Evolutionary conservation across 2,329 filamentous ascomycete genomes (phyloP), one percentile per base, ranked within the genome.

Genomic region (Hymenoscyphus repandus): DNA sequence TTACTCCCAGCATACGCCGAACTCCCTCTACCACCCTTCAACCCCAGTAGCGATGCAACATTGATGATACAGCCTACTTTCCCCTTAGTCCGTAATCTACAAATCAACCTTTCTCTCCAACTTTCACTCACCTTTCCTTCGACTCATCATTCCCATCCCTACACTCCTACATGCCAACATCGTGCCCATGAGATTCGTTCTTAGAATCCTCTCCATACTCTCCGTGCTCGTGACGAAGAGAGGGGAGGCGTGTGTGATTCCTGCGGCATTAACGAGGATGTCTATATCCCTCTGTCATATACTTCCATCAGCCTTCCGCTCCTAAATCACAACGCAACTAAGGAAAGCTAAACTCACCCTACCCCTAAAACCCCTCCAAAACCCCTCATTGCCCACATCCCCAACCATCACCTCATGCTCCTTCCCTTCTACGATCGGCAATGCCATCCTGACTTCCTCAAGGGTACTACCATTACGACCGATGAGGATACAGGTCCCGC

Each of bases 231-330:
- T 81, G 9, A 74, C 72, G 40, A 80, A 70, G n/a, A 93, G 74
- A 1, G 89, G 72, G 0, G 75, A 78, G 11, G 75, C 76, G 58
- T 90, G 82, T 0, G 84, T 75, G 18, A 90, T 73, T 9, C 90
- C 90, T 0, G 90, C 90, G 22, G 87, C 86, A 64, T 95, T 95
- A 56, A 95, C 77, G 1, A 95, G 77, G 30, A 92, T 72, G 61
- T 79, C 72, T 12, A 77, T 67, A 38, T 65, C 48, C 40, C 57
- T 55, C 56, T 62, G 27, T 33, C n/a, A n/a, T n/a, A n/a, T n/a
- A n/a, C n/a, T n/a, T n/a, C n/a, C n/a, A n/a, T n/a, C n/a, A n/a
- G n/a, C 27, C 13, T 6, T 20, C n/a, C 12, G 9, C 37, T 3
- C 32, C 22, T 18, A 1, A 11, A 10, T 6, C n/a, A n/a, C n/a